Evolutionary conservation across 169 alveolate genomes (phyloP).

Genomic region (Cryptosporidium tyzzeri): DNA sequence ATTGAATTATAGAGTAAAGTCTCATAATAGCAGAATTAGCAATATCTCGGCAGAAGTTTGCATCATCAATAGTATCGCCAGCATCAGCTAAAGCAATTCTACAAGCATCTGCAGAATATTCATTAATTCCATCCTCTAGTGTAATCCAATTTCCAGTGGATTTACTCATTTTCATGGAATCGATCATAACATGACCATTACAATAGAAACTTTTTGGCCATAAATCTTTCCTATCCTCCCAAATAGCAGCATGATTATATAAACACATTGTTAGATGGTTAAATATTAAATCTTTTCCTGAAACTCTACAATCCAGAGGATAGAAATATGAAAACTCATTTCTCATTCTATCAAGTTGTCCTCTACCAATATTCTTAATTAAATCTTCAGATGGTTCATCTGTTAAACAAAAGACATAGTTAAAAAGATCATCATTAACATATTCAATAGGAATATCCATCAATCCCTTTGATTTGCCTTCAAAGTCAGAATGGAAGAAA

Average conservation of each 20-base stretch:
- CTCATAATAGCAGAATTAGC: constrained; percentile 89
- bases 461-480: constrained; percentile 90
- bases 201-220: constrained; percentile 93
- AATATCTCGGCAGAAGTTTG: constrained; percentile 90
- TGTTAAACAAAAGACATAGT: constrained; percentile 91
- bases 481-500: constrained; percentile 92
- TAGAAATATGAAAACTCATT: constrained; percentile 95
- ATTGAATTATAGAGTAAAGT: constrained; percentile 81
- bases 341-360: constrained; percentile 86
- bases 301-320: constrained; percentile 93
- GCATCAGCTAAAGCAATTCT: constrained; percentile 98
- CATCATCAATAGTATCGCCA: constrained; percentile 97
- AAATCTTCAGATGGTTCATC: constrained; percentile 85
- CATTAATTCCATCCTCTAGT: constrained; percentile 90
- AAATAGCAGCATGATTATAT: constrained; percentile 99
- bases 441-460: constrained; percentile 89
- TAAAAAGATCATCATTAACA: constrained; percentile 94
- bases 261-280: constrained; percentile 98
- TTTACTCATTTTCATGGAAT: constrained; percentile 97
- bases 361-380: constrained; percentile 81
- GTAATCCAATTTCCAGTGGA: constrained; percentile 97
- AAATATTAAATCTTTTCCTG: constrained; percentile 98
- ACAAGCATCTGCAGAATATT: constrained; percentile 97
- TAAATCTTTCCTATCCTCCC: constrained; percentile 89
- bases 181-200: constrained; percentile 96